Percentiles rank a stretch among this genome's conserved stretches.
Conservation (phyloP, 2,329 filamentous ascomycete genomes). For the Ophiostoma piceae region DNA sequence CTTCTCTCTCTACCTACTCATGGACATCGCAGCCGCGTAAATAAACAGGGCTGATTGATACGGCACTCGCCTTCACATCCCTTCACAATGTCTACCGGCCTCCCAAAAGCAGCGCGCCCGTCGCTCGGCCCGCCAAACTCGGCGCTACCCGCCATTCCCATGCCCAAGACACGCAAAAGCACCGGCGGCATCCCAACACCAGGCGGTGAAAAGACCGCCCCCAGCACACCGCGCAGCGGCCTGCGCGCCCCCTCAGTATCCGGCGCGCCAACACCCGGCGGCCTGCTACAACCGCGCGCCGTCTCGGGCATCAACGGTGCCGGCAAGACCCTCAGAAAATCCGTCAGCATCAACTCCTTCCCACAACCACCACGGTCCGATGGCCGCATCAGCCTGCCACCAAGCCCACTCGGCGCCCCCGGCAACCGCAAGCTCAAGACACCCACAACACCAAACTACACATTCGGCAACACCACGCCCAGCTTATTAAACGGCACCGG, state of each 20-base stretch:
- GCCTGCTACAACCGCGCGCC: slow-evolving; percentile 53
- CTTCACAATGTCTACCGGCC: slow-evolving; percentile 50
- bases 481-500: slow-evolving; percentile 75
- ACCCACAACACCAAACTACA: slow-evolving; percentile 50
- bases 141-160: slow-evolving; percentile 68
- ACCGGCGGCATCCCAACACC: slow-evolving; percentile 42
- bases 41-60: slow-evolving; percentile 4
- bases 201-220: slow-evolving; percentile 46
- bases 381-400: slow-evolving; percentile 56
- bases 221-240: slow-evolving; percentile 45
- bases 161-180: slow-evolving; percentile 66
- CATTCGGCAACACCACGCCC: slow-evolving; percentile 52
- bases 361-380: slow-evolving; percentile 76
- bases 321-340: slow-evolving; percentile 72
- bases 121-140: slow-evolving; percentile 66
- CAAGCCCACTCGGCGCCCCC: slow-evolving; percentile 52
- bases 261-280: slow-evolving; percentile 28
- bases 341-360: slow-evolving; percentile 89
- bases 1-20: not conserved
- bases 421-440: slow-evolving; percentile 49
- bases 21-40: not conserved
- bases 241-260: slow-evolving; percentile 26
- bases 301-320: slow-evolving; percentile 52
- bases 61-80: slow-evolving; percentile 13
- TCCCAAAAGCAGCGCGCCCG: slow-evolving; percentile 62